phyloP scores from a whole-genome alignment of 2,329 filamentous ascomycete genomes.

The Penicillium sp. region DNA sequence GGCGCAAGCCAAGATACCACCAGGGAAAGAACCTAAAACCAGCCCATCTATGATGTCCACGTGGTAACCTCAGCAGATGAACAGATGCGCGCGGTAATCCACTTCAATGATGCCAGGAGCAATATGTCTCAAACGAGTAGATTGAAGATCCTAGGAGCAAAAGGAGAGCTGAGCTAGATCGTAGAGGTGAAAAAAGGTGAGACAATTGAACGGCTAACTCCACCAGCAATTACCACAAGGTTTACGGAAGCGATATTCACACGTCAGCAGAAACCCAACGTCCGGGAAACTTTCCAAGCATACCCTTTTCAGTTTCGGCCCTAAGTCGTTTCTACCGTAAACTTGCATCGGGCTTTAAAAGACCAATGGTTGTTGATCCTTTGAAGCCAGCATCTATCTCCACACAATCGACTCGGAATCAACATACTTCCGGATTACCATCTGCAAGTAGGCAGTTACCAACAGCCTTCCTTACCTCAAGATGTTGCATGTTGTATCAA shows the following conservation, averaged over 20 bases:
- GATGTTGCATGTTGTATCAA: not conserved
- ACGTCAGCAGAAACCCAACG: not conserved
- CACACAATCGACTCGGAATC: not conserved
- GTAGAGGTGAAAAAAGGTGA: not conserved
- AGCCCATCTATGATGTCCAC: not conserved
- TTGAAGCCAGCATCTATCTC: not conserved
- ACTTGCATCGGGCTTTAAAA: not conserved
- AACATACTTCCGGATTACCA: not conserved
- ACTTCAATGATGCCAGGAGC: not conserved
- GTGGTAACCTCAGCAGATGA: not conserved
- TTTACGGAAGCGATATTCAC: not conserved
- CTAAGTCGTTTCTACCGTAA: not conserved
- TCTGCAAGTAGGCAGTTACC: not conserved
- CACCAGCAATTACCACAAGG: not conserved
- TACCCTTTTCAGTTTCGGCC: not conserved
- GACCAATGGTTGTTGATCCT: not conserved
- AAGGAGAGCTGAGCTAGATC: no score
- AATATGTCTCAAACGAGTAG: not conserved
- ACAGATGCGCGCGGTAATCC: not conserved
- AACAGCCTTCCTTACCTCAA: not conserved
- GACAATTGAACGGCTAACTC: not conserved
- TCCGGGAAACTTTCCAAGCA: not conserved
- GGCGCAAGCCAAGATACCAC: not conserved
- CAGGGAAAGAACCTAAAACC: not conserved
- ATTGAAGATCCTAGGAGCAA: not conserved